Evolutionary conservation across 75 land plant species (phyloP).

Genomic region (Pinus albicaulis): DNA sequence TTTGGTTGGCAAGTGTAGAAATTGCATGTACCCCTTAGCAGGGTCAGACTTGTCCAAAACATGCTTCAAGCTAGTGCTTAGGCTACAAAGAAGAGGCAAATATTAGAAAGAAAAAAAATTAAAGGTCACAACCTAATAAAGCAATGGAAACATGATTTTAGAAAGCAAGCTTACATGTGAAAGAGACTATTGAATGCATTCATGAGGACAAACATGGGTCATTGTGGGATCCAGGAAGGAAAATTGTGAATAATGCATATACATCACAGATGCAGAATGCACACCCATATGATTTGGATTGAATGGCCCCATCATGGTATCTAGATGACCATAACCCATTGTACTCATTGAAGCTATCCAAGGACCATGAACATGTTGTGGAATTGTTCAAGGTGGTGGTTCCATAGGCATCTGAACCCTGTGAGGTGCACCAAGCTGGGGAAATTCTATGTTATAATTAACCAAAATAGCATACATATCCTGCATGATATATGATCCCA

Average conservation of each 20-base stretch:
- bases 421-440: slow-evolving; percentile 76
- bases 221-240: no score
- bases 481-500: slow-evolving; percentile 76
- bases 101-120: no score
- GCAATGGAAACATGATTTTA: no score
- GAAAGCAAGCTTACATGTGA: no score
- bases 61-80: no score
- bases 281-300: slow-evolving; percentile 54
- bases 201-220: no score
- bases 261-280: slow-evolving; percentile 48
- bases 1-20: no score
- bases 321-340: slow-evolving; percentile 57
- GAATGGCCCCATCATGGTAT: slow-evolving; percentile 58
- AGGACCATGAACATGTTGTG: slow-evolving; percentile 51
- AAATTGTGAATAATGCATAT: slow-evolving; percentile 70
- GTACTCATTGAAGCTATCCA: slow-evolving; percentile 49
- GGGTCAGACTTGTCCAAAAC: no score
- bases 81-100: no score
- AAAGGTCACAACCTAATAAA: no score
- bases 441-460: slow-evolving; percentile 96
- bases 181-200: no score
- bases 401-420: slow-evolving; percentile 71
- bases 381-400: slow-evolving; percentile 41
- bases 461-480: slow-evolving; percentile 83
- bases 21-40: no score